A percentile compares a stretch with the other conserved stretches of the same genome.
Conservation (phyloP, 1,139 yeast genomes). For the Ogataea hybrid region DNA sequence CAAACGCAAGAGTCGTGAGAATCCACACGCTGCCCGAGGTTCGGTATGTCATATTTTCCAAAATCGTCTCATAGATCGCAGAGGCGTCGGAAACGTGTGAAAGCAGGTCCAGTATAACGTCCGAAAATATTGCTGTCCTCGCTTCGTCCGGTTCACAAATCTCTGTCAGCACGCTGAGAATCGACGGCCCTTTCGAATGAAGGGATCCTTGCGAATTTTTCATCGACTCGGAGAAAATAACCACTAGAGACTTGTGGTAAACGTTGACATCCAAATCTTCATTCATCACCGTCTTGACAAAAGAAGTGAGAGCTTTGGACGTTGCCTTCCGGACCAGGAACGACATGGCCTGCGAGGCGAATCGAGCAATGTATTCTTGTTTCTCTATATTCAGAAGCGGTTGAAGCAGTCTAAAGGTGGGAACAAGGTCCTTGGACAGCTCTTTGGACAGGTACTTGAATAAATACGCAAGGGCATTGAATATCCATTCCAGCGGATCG, state of each 20-base stretch:
- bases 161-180: conserved; percentile 45
- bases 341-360: conserved; percentile 88
- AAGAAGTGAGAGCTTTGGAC: conserved; percentile 43
- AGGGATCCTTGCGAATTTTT: conserved; percentile 68
- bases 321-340: conserved; percentile 74
- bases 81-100: conserved; percentile 57
- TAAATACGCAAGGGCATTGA: conserved; percentile 81
- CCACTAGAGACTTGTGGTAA: conserved; percentile 52
- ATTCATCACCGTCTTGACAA: conserved; percentile 49
- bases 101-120: conserved; percentile 57
- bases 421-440: conserved; percentile 58
- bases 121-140: conserved; percentile 50
- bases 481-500: conserved; percentile 77
- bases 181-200: conserved; percentile 64
- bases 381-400: conserved; percentile 59
- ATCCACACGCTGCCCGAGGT: conserved; percentile 29
- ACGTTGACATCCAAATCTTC: conserved; percentile 32
- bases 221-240: conserved; percentile 71
- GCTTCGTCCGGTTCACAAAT: conserved; percentile 33
- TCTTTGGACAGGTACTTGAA: conserved; percentile 80
- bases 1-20: conserved; percentile 48
- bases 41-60: conserved; percentile 23
- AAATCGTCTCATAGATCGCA: conserved; percentile 35
- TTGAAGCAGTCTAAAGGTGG: conserved; percentile 63
- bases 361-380: conserved; percentile 67